Percentiles rank a stretch among this genome's conserved stretches.
These are phyloP conservation scores for Cicer arietinum DNA, from an alignment of 306 rosid species.

Conservation along the genomic window DNA sequence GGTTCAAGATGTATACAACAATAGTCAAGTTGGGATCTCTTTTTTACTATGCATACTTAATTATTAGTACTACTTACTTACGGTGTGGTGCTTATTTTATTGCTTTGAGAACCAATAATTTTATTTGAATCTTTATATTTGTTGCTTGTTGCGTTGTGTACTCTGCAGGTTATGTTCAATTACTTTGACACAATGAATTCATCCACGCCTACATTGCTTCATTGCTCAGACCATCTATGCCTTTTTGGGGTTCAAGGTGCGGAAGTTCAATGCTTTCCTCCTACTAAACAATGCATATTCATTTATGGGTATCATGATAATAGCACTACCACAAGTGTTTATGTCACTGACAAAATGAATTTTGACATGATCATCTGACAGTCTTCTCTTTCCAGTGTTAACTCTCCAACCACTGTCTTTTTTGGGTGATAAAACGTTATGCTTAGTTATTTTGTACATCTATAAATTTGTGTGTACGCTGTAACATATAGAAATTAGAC, in stretches of 20 bases:
- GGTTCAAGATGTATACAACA: constrained; percentile 50
- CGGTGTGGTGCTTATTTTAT: constrained; percentile 33
- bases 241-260: constrained; percentile 63
- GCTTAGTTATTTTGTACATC: background rate
- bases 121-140: constrained; percentile 22
- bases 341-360: constrained; percentile 71
- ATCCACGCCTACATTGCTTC: constrained; percentile 59
- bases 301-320: constrained; percentile 85
- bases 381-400: constrained; percentile 57
- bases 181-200: constrained; percentile 78
- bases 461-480: background rate
- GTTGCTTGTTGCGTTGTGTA: constrained; percentile 44
- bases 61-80: no score
- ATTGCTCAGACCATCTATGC: constrained; percentile 84
- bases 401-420: constrained; percentile 74
- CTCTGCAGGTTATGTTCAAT: constrained; percentile 75
- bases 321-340: constrained; percentile 85
- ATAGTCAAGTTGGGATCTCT: constrained; percentile 93
- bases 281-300: constrained; percentile 73
- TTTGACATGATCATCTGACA: constrained; percentile 82
- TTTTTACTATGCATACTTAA: constrained; percentile 46
- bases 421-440: constrained; percentile 75
- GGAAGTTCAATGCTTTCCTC: constrained; percentile 66
- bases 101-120: constrained; percentile 70
- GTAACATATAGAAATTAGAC: no score